A percentile compares a stretch with the other conserved stretches of the same genome.
Evolutionary conservation across 805 yeast species (phyloP).

Genomic region (Candida sithepensis): DNA sequence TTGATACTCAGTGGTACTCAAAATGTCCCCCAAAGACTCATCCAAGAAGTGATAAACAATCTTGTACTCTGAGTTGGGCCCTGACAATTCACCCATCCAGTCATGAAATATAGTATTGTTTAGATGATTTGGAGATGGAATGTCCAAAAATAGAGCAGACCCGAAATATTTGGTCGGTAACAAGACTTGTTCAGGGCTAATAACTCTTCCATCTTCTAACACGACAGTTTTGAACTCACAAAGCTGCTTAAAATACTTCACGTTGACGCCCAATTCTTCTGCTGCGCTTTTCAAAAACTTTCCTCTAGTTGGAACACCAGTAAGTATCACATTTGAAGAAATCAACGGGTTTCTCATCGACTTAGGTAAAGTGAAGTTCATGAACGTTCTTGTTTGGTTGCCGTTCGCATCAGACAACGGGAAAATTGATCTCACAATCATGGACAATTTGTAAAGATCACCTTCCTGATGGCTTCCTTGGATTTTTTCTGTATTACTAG

Average conservation of each 20-base stretch:
- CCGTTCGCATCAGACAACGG: conserved; percentile 14
- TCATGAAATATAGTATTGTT: conserved; percentile 24
- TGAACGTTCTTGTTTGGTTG: conserved; percentile 11
- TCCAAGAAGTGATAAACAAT: conserved; percentile 77
- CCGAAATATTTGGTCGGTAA: conserved; percentile 56
- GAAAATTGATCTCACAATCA: conserved; percentile 23
- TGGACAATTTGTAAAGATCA: conserved; percentile 9
- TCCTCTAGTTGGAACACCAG: conserved; percentile 69
- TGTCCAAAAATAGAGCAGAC: conserved; percentile 65
- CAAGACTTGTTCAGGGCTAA: conserved; percentile 70
- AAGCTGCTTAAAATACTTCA: conserved; percentile 54
- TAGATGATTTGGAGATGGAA: conserved; percentile 55
- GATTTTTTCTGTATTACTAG: background rate
- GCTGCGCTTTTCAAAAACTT: conserved; percentile 70
- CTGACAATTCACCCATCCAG: conserved; percentile 18
- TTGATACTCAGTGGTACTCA: conserved; percentile 38
- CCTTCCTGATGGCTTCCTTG: background rate
- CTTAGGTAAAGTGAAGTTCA: conserved; percentile 24
- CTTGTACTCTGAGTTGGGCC: conserved; percentile 25
- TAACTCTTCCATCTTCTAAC: conserved; percentile 52
- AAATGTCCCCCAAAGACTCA: conserved; percentile 41
- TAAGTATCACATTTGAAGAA: conserved; percentile 66
- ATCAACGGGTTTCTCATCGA: conserved; percentile 25
- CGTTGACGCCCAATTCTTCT: conserved; percentile 60
- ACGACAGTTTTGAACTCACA: conserved; percentile 57